Percentiles rank a stretch among this genome's conserved stretches.
Evolutionary conservation across 2,329 filamentous ascomycete species (phyloP).

Genomic region (Cordyceps militaris): DNA sequence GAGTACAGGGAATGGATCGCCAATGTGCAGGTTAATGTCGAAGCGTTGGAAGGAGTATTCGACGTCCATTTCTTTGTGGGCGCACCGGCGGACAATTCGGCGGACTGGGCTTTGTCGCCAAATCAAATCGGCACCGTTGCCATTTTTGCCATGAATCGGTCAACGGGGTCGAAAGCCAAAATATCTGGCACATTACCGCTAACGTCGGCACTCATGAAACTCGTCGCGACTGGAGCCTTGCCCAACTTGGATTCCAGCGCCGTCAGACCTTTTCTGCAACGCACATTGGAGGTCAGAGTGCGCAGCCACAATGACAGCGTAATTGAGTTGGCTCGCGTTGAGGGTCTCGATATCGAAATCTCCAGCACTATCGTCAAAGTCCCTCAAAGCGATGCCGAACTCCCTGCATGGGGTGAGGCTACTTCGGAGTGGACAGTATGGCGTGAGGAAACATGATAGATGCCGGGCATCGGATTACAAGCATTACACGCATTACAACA

Average conservation of each 20-base stretch:
- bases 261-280: conserved; percentile 35
- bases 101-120: conserved; percentile 42
- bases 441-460: not conserved
- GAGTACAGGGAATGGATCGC: conserved; percentile 59
- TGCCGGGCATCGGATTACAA: not conserved
- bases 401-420: conserved; percentile 24
- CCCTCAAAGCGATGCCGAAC: conserved; percentile 19
- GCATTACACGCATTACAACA: not conserved
- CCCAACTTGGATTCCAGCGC: conserved; percentile 28
- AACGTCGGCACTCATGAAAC: conserved; percentile 40
- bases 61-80: conserved; percentile 62
- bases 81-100: conserved; percentile 35
- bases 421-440: conserved; percentile 2
- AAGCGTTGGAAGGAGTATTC: conserved; percentile 54
- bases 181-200: conserved; percentile 46
- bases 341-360: conserved; percentile 25
- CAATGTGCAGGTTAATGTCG: conserved; percentile 56
- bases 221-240: conserved; percentile 32
- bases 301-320: conserved; percentile 21
- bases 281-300: conserved; percentile 30
- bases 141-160: conserved; percentile 41
- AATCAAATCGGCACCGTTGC: conserved; percentile 57
- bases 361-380: conserved; percentile 24
- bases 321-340: conserved; percentile 21
- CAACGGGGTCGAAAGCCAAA: conserved; percentile 26